Conservation (phyloP, 148 eudicot species). For the Vaccinium myrtillus region DNA sequence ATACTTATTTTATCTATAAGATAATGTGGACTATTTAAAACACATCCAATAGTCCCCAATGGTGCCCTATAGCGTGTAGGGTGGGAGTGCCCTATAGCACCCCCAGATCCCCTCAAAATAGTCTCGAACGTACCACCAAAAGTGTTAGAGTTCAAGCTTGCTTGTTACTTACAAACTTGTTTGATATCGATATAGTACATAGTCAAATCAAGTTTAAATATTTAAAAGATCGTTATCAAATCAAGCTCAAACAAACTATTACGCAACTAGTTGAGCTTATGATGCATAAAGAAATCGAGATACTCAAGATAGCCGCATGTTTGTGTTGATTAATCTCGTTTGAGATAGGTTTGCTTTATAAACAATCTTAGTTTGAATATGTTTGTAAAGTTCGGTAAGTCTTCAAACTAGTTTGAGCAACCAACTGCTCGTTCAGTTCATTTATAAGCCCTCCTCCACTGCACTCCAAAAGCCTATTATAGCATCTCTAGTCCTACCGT, state of each 20-base stretch:
- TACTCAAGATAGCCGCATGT: neutral
- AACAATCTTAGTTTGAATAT: neutral
- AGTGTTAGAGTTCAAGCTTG: too few relatives aligned
- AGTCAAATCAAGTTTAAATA: neutral
- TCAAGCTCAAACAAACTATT: too few relatives aligned
- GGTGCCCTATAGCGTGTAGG: too few relatives aligned
- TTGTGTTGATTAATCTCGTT: too few relatives aligned
- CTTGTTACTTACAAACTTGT: neutral
- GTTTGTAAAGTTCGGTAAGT: neutral
- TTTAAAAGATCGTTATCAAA: too few relatives aligned
- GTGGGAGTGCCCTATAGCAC: too few relatives aligned
- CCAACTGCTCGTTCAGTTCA: neutral
- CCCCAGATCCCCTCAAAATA: too few relatives aligned
- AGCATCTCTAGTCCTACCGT: too few relatives aligned
- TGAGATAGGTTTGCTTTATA: neutral
- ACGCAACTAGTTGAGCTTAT: neutral
- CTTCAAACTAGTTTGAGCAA: neutral
- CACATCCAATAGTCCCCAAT: too few relatives aligned
- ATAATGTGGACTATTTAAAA: too few relatives aligned
- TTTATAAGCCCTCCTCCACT: neutral
- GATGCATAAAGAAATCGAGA: neutral
- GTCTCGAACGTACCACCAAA: too few relatives aligned
- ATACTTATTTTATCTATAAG: too few relatives aligned
- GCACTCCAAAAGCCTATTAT: neutral
- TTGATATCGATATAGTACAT: neutral